phyloP scores from a whole-genome alignment of 345 rosid species.

The Lumnitzera littorea region DNA sequence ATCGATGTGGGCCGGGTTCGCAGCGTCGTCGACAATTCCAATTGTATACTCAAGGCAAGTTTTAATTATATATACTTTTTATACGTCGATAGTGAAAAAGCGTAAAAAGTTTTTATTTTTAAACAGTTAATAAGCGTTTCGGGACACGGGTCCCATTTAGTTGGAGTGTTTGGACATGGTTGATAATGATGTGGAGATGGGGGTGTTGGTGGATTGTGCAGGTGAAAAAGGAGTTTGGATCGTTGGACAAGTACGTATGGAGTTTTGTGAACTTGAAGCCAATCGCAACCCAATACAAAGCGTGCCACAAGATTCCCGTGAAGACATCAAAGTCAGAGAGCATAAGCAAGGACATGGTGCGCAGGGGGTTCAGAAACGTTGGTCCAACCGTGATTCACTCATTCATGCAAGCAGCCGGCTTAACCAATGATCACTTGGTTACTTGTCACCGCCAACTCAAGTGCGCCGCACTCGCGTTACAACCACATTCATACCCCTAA shows the following conservation, averaged over 20 bases:
- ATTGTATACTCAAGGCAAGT: slow-evolving; percentile 45
- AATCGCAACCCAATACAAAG: slow-evolving; percentile 42
- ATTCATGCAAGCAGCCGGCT: slow-evolving; percentile 65
- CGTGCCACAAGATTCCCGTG: slow-evolving; percentile 51
- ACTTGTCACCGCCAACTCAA: slow-evolving; percentile 46
- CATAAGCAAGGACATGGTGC: slow-evolving; percentile 72
- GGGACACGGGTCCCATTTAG: too few species aligned
- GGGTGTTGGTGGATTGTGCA: slow-evolving; percentile 6
- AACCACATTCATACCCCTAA: too few species aligned
- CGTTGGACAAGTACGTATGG: slow-evolving; percentile 54
- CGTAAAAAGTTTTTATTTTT: too few species aligned
- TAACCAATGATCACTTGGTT: slow-evolving; percentile 58
- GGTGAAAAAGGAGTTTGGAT: slow-evolving; percentile 41
- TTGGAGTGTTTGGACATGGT: background rate
- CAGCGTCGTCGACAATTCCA: slow-evolving; percentile 52
- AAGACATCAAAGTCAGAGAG: slow-evolving; percentile 66
- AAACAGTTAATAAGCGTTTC: too few species aligned
- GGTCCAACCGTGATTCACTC: slow-evolving; percentile 64
- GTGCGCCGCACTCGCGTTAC: slow-evolving; percentile 20
- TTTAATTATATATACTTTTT: background rate
- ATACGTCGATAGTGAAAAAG: too few species aligned
- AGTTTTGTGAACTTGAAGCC: slow-evolving; percentile 47
- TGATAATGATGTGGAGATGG: background rate
- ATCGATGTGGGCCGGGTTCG: slow-evolving; percentile 48
- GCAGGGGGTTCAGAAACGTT: slow-evolving; percentile 50